Evolutionary conservation across 1,139 yeast genomes (phyloP), one percentile per base, ranked within the genome.

Genomic region (Diutina scorzettiae): DNA sequence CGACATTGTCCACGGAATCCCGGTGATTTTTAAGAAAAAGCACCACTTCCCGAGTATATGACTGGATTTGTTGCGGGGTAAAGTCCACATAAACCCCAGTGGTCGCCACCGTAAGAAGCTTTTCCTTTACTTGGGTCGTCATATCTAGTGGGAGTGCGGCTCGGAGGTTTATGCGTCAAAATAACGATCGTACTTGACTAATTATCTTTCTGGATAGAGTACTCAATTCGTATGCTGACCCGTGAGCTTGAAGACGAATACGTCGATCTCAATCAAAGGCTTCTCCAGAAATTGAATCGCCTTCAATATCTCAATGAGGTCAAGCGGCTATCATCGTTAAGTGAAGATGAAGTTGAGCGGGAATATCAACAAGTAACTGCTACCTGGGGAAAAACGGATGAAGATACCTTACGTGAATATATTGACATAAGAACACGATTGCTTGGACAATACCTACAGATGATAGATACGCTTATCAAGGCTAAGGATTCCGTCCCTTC

Each of bases 1-100:
- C 85, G 12, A 64, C 18, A 5, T 25, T 32, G 16, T 17, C 37
- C 16, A 31, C 39, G 9, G 18, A 30, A 14, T 41, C 40, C 16
- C 27, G 20, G 11, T 45, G 49, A 16, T 55, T 53, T 11, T 42
- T 45, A 4, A 53, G 44, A 37, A 48, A 54, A 25, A 45, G 30
- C 24, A 34, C 39, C 27, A 34, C 27, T 12, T 34, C 39, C 3
- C 39, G 27, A 16, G 14, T 21, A 21, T 21, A 21, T 16, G 14
- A 19, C 11, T 21, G 28, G n/a, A 14, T 20, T 14, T 34, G 39
- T 6, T 21, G 20, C n/a, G 39, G 39, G 16, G 39, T 16, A 17
- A 23, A 34, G 17, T 34, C 39, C 8, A 23, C 25, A 28, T 34
- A 34, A 5, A 34, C 24, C 11, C 39, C 39, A 21, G n/a, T 23